Evolutionary conservation across 1,139 yeast species (phyloP).

Genomic region (Ogataea hybrid): DNA sequence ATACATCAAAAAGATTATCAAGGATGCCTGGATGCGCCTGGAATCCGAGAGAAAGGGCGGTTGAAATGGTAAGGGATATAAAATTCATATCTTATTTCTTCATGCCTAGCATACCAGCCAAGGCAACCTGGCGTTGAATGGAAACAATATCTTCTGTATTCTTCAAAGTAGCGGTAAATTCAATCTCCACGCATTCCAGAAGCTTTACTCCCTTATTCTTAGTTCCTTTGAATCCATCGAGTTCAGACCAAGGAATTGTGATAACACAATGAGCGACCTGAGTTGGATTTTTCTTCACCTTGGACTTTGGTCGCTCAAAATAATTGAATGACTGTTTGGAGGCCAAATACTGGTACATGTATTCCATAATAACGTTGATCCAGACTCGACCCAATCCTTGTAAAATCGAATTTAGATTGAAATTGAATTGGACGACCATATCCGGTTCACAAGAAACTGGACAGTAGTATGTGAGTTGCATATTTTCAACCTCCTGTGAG

Average conservation of each 20-base stretch:
- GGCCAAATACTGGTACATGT: conserved; percentile 9
- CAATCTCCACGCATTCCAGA: conserved; percentile 41
- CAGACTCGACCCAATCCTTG: conserved; percentile 14
- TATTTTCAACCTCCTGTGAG: conserved; percentile 2
- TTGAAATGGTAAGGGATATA: conserved; percentile 24
- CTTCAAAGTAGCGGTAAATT: conserved; percentile 3
- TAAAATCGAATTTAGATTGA: conserved; percentile 2
- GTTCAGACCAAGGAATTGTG: conserved; percentile 39
- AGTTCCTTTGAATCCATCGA: conserved; percentile 74
- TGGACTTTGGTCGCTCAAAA: conserved; percentile 3
- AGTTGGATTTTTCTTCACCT: neutral
- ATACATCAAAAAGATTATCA: conserved; percentile 48
- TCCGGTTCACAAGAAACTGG: conserved; percentile 1
- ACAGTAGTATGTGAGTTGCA: neutral
- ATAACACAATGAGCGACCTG: conserved; percentile 6
- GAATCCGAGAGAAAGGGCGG: conserved; percentile 62
- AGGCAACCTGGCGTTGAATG: conserved; percentile 2
- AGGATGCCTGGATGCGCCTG: conserved; percentile 54
- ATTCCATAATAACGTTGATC: conserved; percentile 17
- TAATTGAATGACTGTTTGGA: conserved; percentile 2
- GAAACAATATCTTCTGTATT: conserved; percentile 4
- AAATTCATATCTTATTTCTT: neutral
- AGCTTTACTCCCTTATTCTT: conserved; percentile 48
- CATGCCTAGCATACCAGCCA: conserved; percentile 3
- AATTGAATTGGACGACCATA: conserved; percentile 6